Base-by-base conservation (phyloP, 352 stramenopile species). In the Phytopythium mirpurense region DNA sequence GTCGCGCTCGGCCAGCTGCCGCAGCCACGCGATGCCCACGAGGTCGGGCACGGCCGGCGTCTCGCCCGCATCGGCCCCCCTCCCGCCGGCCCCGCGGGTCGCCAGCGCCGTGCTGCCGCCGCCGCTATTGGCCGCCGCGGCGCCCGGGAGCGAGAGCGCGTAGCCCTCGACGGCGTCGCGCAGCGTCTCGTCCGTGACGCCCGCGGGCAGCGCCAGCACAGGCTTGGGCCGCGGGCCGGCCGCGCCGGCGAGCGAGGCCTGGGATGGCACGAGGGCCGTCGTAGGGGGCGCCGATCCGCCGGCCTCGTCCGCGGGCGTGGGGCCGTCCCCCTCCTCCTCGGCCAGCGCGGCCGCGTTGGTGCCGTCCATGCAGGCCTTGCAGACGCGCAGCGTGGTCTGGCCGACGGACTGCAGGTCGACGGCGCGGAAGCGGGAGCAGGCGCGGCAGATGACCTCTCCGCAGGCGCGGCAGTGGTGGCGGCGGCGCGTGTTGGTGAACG, bases 371-470 rank as follows among this genome's bases (percentile, higher is more conserved):
- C 79, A 93, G 18, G 76, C 68, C 66, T 88, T 90, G 55, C 79
- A 93, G 15, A 93, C 73, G 16, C 79, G 78, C 47, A 93, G 65
- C 34, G 78, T 90, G 2, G 82, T 93, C 21, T 86, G 59, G 7
- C 82, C 82, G 12, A 93, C 77, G 9, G 68, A 78, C 50, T 81
- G 79, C 31, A 93, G 64, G 37, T 93, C 78, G 26, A 90, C 82
- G 23, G 67, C 80, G 57, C 89, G 86, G 67, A 87, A 87, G 18
- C 89, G 52, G n/a, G 78, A 91, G 54, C 83, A 93, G 36, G 65
- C 69, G 48, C 79, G 72, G 56, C 83, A 93, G 49, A 93, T 93
- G 55, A 93, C 85, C 65, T 93, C 83, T n/a, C 83, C 80, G 40
- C 83, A 93, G 1, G 75, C 77, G 19, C 83, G 77, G 60, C 80